Evolutionary conservation across 257 asterid genomes (phyloP).

Genomic region (Buddleja alternifolia): DNA sequence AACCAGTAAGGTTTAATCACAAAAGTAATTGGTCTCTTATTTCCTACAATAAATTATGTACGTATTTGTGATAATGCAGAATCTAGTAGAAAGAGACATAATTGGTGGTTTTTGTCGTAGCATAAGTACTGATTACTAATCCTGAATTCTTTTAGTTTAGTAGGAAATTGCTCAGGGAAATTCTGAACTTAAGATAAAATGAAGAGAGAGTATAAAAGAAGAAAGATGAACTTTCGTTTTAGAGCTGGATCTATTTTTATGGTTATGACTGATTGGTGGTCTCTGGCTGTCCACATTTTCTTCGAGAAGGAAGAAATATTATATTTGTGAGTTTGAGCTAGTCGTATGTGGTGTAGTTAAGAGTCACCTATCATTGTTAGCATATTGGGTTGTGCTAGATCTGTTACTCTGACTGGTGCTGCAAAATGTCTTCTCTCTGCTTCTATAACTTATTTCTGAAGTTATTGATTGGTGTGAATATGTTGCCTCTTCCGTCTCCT

Average conservation of each 20-base stretch:
- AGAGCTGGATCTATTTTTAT: background rate
- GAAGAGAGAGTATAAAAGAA: background rate
- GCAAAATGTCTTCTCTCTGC: background rate
- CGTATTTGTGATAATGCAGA: background rate
- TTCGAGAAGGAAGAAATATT: background rate
- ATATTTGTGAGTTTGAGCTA: constrained; percentile 10
- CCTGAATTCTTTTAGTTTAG: constrained; percentile 12
- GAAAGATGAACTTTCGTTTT: background rate
- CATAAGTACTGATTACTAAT: background rate
- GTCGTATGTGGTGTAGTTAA: background rate
- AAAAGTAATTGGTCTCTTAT: background rate
- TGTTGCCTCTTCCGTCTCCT: background rate
- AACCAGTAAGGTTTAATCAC: background rate
- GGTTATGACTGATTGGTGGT: background rate
- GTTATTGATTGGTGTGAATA: background rate
- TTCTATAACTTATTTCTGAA: constrained; percentile 9
- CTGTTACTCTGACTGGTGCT: background rate
- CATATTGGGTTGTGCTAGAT: background rate
- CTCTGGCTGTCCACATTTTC: constrained; percentile 10
- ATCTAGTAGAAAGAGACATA: background rate
- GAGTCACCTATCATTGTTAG: background rate
- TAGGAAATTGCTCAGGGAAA: constrained; percentile 1
- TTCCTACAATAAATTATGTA: constrained; percentile 1
- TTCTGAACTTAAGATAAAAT: background rate
- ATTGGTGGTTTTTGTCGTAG: constrained; percentile 1